phyloP scores from a whole-genome alignment of 371 early-diverging fungal species.

The Cokeromyces recurvatus region DNA sequence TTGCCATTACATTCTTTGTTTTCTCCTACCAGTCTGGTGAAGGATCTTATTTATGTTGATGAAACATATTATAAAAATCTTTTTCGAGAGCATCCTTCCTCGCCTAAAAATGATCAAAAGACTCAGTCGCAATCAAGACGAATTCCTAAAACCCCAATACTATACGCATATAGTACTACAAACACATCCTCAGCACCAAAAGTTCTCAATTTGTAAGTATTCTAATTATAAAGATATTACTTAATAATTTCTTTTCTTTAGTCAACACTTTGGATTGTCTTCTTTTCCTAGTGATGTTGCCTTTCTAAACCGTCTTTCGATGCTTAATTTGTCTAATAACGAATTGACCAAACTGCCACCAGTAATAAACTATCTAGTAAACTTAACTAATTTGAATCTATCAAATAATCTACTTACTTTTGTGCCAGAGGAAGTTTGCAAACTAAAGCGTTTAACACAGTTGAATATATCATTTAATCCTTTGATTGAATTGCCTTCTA shows the following conservation, averaged over 20 bases:
- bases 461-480: conserved; percentile 56
- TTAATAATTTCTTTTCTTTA: too few species aligned
- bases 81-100: too few species aligned
- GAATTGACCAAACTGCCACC: conserved; percentile 28
- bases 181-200: too few species aligned
- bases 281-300: conserved; percentile 30
- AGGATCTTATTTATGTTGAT: conserved; percentile 38
- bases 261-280: conserved; percentile 23
- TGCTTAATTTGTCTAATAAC: conserved; percentile 43
- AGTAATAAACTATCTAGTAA: conserved; percentile 23
- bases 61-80: conserved; percentile 39
- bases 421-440: conserved; percentile 10
- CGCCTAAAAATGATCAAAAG: too few species aligned
- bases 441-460: conserved; percentile 20
- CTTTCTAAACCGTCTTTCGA: conserved; percentile 22
- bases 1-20: conserved; percentile 32
- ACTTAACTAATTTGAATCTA: conserved; percentile 31
- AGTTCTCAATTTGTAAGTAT: too few species aligned
- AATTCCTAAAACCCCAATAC: too few species aligned
- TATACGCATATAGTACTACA: too few species aligned
- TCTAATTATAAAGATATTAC: too few species aligned
- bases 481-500: conserved; percentile 35
- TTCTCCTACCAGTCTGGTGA: conserved; percentile 27
- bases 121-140: too few species aligned
- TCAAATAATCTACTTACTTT: conserved; percentile 24